Base-by-base conservation (phyloP, 352 stramenopile species). In the Phytophthora crassamura region DNA sequence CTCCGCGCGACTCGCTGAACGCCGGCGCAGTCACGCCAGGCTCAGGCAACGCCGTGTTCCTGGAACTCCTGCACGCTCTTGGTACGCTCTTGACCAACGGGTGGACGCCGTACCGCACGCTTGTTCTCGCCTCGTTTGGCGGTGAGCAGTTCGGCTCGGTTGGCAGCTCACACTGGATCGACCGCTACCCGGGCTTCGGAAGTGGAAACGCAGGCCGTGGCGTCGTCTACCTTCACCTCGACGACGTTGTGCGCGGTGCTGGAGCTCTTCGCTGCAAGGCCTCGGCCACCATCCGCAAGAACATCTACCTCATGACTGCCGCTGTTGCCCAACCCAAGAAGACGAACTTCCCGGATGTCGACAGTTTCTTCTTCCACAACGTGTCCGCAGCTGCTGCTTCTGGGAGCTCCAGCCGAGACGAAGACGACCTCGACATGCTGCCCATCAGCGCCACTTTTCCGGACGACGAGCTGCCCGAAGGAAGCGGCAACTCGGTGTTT, bases 101-200 rank as follows among this genome's bases (percentile, higher is more conserved):
- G 46, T 93, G 86, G 85, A 78, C 82, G 4, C 83, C 85, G n/a
- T 84, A 93, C 39, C 84, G 86, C 32, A 93, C 86, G 42, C 49
- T 95, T 38, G 64, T 95, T 20, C 69, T 95, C 16, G 84, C 84
- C 16, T 91, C 80, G 2, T 92, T 94, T 40, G 85, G 88, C 34
- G 87, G 82, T 20, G 84, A 94, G 50, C 83, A 94, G 61, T 93
- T 89, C 53, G 87, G 87, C 14, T 82, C 85, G 0, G 84, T 93
- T 9, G 87, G 87, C 18, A 93, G 80, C 41, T 93, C 87, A 2
- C 80, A 91, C 59, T 94, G 87, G 87, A 94, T 95, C 45, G 86
- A 95, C 30, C 80, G 80, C 15, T 84, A 93, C 58, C 79, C 81
- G n/a, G 48, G 53, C 34, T 58, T 62, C 18, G 62, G 51, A 4